Evolutionary conservation across 768 basidiomycete genomes (phyloP), one percentile per base, ranked within the genome.

Genomic region (Pulveroboletus sp.): DNA sequence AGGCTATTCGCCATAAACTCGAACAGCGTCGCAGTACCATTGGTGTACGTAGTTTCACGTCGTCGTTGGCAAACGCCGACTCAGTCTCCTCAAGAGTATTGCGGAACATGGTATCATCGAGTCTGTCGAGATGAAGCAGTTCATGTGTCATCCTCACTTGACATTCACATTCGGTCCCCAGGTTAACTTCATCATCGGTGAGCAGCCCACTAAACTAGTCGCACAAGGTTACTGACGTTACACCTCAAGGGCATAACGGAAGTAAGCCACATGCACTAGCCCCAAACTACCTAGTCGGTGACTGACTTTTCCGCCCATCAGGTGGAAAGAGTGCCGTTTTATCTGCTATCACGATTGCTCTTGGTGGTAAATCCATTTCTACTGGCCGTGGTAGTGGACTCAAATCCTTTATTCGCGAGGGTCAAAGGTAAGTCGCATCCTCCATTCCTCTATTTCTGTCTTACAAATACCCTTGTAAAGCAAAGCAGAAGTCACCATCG

Each of bases 121-220:
- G 58, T 76, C 77, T 31, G 79, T 96, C 38, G 86, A 93, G 62
- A 82, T 92, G 80, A 77, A 83, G 61, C 86, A 97, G 63, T 98
- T 98, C 71, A 95, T 98, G 93, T 96, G 93, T 68, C 94, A 98
- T 71, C 78, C 83, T 65, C 84, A 77, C 68, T 75, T 93, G 39
- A 83, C 77, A 1, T 90, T 96, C 69, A 77, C 79, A 2, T 92
- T 98, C 55, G 92, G 93, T 0, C 86, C 89, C 8, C 91, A 94
- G 67, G 89, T 99, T 63, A 99, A 98, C 70, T 98, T 98, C 63
- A 89, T 99, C 58, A 95, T 95, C 35, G 93, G 92, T 84, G 58
- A 36, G 79, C 59, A 2, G 6, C 14, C 18, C 18, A 18, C 42
- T 49, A 18, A 24, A 41, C 27, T 10, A 38, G 39, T 39, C 35